A percentile compares a stretch with the other conserved stretches of the same genome.
phyloP scores from a whole-genome alignment of 2,329 filamentous ascomycete species.

The Penicillium aurantiogriseum region DNA sequence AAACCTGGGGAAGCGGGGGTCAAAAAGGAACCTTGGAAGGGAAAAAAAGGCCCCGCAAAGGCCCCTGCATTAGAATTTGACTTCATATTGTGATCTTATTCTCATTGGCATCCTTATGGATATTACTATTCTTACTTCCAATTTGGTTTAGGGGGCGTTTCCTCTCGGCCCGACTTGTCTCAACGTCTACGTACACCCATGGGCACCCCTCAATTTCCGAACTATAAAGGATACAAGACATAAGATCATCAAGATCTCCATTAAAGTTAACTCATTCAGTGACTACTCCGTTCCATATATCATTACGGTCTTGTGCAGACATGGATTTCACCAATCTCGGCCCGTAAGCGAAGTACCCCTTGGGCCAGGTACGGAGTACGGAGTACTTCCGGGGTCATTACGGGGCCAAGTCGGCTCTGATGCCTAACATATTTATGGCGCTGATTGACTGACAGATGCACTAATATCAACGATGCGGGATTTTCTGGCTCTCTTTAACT shows the following conservation, averaged over 20 bases:
- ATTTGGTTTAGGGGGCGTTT: not conserved
- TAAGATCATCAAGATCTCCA: not conserved
- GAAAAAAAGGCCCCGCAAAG: constrained; percentile 14
- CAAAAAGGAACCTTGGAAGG: not conserved
- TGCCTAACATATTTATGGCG: not conserved
- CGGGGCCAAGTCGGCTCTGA: not conserved
- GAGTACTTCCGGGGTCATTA: not conserved
- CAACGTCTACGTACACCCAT: not conserved
- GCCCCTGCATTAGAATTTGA: constrained; percentile 7
- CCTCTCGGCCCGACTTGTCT: constrained; percentile 2
- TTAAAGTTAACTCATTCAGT: not conserved
- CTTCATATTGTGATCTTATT: not conserved
- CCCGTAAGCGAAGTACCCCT: not conserved
- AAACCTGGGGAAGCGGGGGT: constrained; percentile 21
- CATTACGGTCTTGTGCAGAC: not conserved
- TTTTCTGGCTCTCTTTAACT: not conserved
- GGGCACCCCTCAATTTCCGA: not conserved
- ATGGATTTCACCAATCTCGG: not conserved
- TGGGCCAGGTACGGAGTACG: not conserved
- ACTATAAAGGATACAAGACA: not conserved
- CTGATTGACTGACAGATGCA: not conserved
- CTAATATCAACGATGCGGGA: not conserved
- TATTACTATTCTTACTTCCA: not conserved
- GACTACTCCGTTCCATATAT: not conserved
- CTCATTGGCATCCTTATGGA: not conserved